Evolutionary conservation across 768 basidiomycete genomes (phyloP).

Genomic region (Sistotremastrum niveocremeum): DNA sequence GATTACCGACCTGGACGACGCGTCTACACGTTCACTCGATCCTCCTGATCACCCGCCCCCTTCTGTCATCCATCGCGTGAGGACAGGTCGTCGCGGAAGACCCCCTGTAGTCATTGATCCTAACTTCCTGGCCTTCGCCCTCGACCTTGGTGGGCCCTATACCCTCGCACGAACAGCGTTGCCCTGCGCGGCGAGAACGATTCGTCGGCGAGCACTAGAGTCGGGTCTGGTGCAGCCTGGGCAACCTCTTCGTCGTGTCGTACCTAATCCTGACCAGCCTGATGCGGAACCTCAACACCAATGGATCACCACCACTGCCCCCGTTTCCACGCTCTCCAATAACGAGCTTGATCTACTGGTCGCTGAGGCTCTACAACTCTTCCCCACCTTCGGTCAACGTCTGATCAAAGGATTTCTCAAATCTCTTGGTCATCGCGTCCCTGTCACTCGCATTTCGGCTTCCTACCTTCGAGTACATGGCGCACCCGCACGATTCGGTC

Average conservation of each 20-base stretch:
- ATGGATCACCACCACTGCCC: not conserved
- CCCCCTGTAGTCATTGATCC: not conserved
- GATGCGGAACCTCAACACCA: not conserved
- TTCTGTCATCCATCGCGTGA: no score
- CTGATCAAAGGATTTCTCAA: constrained; percentile 16
- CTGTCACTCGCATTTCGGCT: constrained; percentile 8
- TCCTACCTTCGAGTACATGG: constrained; percentile 14
- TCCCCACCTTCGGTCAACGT: constrained; percentile 14
- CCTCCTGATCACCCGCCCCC: no score
- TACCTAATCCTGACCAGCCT: constrained; percentile 7
- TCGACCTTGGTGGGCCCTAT: not conserved
- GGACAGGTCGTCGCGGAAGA: not conserved
- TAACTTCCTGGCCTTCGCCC: not conserved
- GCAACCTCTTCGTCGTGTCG: constrained; percentile 3
- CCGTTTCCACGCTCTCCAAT: constrained; percentile 7
- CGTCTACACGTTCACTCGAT: not conserved
- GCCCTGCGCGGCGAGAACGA: constrained; percentile 9
- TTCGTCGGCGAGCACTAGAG: constrained; percentile 17
- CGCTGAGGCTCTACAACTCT: constrained; percentile 8
- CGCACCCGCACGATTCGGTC: constrained; percentile 12
- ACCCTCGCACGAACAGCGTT: constrained; percentile 11
- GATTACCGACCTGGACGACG: not conserved
- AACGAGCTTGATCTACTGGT: constrained; percentile 13
- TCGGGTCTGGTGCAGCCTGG: constrained; percentile 12
- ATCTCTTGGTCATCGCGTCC: constrained; percentile 12